These are phyloP conservation scores for Aspergillus sp. DNA, from an alignment of 2,329 filamentous ascomycete species.

Conservation along the genomic window DNA sequence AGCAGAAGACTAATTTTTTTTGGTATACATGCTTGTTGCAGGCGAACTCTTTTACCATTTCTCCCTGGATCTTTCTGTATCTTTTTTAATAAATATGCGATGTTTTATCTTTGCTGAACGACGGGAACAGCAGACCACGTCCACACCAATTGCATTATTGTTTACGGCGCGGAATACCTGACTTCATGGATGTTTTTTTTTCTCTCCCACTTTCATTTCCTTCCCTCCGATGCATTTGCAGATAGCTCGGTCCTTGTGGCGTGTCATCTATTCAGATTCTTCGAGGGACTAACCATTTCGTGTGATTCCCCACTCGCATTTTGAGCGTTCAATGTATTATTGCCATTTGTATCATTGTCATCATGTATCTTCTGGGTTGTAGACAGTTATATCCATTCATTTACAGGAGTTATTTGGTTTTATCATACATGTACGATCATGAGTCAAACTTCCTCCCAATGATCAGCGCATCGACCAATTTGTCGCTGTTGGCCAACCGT, in stretches of 20 bases:
- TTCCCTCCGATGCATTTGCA: constrained; percentile 9
- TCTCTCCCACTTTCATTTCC: constrained; percentile 5
- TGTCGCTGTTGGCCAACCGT: constrained; percentile 30
- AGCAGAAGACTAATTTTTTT: constrained; percentile 2
- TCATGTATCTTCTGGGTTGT: too few species aligned
- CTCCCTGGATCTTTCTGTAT: too few species aligned
- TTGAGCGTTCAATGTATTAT: constrained; percentile 4
- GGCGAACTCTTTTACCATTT: too few species aligned
- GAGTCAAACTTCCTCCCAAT: constrained; percentile 27
- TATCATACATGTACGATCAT: too few species aligned
- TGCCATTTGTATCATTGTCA: not conserved
- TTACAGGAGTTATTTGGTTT: not conserved
- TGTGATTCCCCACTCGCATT: constrained; percentile 16
- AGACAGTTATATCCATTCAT: not conserved
- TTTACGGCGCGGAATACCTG: constrained; percentile 1
- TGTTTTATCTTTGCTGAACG: too few species aligned
- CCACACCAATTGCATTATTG: too few species aligned
- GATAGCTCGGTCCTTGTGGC: constrained; percentile 5
- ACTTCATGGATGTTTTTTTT: constrained; percentile 12
- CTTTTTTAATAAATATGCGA: too few species aligned
- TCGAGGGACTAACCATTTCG: constrained; percentile 11
- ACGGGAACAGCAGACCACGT: too few species aligned
- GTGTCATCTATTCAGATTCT: constrained; percentile 13
- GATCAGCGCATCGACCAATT: constrained; percentile 36
- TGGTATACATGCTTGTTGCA: too few species aligned